phyloP scores from a whole-genome alignment of 2,329 filamentous ascomycete species.

The Sarocladium strictum region DNA sequence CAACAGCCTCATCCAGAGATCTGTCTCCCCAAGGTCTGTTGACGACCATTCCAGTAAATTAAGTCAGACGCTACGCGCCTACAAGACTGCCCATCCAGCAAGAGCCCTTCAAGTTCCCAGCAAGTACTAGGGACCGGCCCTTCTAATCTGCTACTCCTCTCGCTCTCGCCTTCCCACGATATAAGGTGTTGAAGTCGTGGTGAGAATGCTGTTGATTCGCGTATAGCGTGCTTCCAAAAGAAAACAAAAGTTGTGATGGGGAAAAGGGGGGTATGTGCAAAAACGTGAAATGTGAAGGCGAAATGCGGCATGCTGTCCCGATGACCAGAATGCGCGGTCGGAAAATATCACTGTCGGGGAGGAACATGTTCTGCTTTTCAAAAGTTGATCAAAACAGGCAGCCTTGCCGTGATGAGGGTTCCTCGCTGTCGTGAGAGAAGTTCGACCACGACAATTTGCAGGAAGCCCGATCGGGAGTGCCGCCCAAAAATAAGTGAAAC shows the following conservation, averaged over 20 bases:
- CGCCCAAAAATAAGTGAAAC: no score
- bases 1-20: background rate
- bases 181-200: slow-evolving; percentile 7
- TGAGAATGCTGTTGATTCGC: background rate
- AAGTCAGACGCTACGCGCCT: background rate
- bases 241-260: slow-evolving; percentile 3
- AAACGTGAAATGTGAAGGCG: background rate
- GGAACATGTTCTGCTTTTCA: no score
- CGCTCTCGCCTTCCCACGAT: slow-evolving; percentile 2
- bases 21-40: background rate
- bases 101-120: background rate
- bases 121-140: slow-evolving; percentile 5
- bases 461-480: no score
- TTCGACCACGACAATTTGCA: no score
- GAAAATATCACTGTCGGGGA: background rate
- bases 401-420: no score
- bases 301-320: background rate
- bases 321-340: background rate
- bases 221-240: background rate
- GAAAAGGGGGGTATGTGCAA: slow-evolving; percentile 8
- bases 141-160: background rate
- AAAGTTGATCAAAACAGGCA: no score
- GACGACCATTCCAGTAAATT: background rate
- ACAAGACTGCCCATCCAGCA: background rate
- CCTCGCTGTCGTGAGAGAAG: no score